phyloP scores from a whole-genome alignment of 805 yeast species.

The Scheffersomyces coipomensis region DNA sequence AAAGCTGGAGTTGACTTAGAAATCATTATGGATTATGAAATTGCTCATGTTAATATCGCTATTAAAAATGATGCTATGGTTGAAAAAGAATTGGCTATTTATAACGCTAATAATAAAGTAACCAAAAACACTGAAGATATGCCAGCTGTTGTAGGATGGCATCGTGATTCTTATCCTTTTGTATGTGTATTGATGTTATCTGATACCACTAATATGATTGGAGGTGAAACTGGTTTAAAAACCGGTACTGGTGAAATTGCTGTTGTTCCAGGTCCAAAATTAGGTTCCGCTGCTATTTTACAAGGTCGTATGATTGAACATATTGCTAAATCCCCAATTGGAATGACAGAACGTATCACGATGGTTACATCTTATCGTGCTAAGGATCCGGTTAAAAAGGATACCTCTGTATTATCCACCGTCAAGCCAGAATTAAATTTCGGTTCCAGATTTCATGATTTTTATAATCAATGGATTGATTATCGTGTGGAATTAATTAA shows the following conservation, averaged over 20 bases:
- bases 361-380: constrained; percentile 43
- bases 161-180: constrained; percentile 60
- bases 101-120: constrained; percentile 6
- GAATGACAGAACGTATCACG: constrained; percentile 36
- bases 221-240: constrained; percentile 58
- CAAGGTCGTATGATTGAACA: constrained; percentile 43
- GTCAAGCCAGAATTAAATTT: constrained; percentile 39
- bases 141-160: constrained; percentile 64
- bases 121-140: constrained; percentile 31
- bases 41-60: constrained; percentile 52
- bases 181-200: constrained; percentile 64
- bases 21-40: constrained; percentile 56
- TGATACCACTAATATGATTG: constrained; percentile 57
- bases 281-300: constrained; percentile 36
- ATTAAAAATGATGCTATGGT: constrained; percentile 39
- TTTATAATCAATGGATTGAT: constrained; percentile 37
- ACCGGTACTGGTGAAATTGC: constrained; percentile 35
- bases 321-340: constrained; percentile 38
- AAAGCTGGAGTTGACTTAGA: constrained; percentile 62
- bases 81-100: constrained; percentile 19
- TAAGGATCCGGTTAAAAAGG: constrained; percentile 23
- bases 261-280: constrained; percentile 26
- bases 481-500: constrained; percentile 26
- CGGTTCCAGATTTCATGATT: constrained; percentile 32
- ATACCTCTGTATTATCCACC: constrained; percentile 31